Conservation (phyloP, 345 rosid species). For the Hibiscus tridactylites region DNA sequence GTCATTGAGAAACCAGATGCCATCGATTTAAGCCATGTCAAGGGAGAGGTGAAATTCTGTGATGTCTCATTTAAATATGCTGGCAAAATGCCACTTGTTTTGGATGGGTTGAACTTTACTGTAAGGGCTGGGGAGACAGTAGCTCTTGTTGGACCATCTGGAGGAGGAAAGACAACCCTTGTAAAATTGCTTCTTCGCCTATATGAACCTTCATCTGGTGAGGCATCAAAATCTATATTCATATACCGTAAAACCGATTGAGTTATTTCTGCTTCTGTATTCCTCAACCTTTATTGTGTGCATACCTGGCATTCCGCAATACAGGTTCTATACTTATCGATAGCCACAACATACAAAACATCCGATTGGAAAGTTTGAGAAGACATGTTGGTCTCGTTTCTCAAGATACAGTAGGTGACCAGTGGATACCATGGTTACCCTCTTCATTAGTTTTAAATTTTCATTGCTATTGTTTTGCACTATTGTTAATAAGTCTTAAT, state of each 20-base stretch:
- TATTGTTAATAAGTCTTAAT: background rate
- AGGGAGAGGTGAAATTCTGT: conserved; percentile 67
- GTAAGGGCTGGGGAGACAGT: conserved; percentile 87
- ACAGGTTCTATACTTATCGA: conserved; percentile 67
- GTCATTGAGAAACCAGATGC: conserved; percentile 57
- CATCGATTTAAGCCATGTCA: conserved; percentile 41
- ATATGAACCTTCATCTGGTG: conserved; percentile 74
- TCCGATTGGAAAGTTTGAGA: conserved; percentile 66
- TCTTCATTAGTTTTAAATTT: background rate
- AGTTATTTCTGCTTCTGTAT: background rate
- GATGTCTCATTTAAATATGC: conserved; percentile 63
- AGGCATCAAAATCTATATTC: conserved; percentile 8
- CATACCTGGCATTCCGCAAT: conserved; percentile 6
- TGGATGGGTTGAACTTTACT: conserved; percentile 67
- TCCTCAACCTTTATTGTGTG: conserved; percentile 3
- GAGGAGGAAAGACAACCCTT: conserved; percentile 97
- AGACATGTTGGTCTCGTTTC: conserved; percentile 85
- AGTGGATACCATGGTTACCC: background rate
- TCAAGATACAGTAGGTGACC: conserved; percentile 71
- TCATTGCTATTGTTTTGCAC: background rate
- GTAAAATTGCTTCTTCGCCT: conserved; percentile 89
- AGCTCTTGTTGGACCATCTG: conserved; percentile 90
- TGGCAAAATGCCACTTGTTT: conserved; percentile 43
- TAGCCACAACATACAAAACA: conserved; percentile 46
- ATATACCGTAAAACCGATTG: background rate